Conservation (phyloP, 192 early-diverging fungal genomes). For the Chytriomyces confervae region DNA sequence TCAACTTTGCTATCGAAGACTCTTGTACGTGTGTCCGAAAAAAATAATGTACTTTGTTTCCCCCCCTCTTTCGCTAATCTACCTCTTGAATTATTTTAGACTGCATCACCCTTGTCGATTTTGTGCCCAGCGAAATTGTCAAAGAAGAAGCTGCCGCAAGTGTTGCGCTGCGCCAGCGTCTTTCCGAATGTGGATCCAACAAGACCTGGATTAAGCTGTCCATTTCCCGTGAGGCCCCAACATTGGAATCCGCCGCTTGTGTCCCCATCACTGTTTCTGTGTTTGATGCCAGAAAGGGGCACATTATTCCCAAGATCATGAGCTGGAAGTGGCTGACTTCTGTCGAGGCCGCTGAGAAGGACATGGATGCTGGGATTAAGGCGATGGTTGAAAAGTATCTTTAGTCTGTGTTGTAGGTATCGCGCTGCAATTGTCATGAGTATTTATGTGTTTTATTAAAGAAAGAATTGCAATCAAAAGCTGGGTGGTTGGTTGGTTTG, state of each 20-base stretch:
- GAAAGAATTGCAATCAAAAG: too few relatives aligned
- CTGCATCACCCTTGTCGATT: constrained; percentile 4
- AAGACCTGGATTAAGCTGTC: constrained; percentile 25
- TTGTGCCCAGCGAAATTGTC: background rate
- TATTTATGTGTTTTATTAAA: too few relatives aligned
- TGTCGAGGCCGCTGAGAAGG: background rate
- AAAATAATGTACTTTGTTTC: background rate
- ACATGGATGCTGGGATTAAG: constrained; percentile 24
- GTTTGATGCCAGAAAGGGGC: constrained; percentile 26
- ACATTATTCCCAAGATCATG: constrained; percentile 27
- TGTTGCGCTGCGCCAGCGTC: background rate
- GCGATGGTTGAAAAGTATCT: constrained; percentile 26
- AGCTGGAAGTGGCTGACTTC: constrained; percentile 30
- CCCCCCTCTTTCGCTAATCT: background rate
- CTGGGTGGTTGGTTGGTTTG: too few relatives aligned
- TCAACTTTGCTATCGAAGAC: constrained; percentile 37
- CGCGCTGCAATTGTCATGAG: too few relatives aligned
- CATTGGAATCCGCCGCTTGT: background rate
- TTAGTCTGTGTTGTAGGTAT: background rate
- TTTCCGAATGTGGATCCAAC: background rate
- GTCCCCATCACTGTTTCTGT: constrained; percentile 26
- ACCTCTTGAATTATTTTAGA: background rate
- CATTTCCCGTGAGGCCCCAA: constrained; percentile 12
- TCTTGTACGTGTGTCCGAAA: constrained; percentile 12
- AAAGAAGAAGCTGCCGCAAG: background rate